These are phyloP conservation scores for Helotiales sp. DNA, from an alignment of 2,329 filamentous ascomycete genomes.

Conservation along the genomic window DNA sequence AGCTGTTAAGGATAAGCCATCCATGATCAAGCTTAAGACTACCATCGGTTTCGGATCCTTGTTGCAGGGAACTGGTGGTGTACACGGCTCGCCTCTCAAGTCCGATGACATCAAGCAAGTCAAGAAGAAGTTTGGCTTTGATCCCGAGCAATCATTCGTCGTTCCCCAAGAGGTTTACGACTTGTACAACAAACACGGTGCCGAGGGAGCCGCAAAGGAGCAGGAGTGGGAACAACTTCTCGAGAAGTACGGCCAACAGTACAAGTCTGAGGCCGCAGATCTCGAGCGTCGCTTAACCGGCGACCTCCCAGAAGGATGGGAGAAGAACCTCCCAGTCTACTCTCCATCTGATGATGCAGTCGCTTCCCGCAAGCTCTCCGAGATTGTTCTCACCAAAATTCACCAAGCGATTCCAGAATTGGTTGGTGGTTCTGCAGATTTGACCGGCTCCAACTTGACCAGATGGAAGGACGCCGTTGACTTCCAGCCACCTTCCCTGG, in stretches of 20 bases:
- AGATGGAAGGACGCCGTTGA: conserved; percentile 96
- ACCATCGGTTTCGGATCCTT: conserved; percentile 96
- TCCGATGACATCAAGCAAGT: conserved; percentile 90
- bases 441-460: conserved; percentile 98
- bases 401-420: conserved; percentile 85
- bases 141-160: conserved; percentile 89
- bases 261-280: conserved; percentile 80
- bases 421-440: conserved; percentile 92
- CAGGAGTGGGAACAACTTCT: conserved; percentile 95
- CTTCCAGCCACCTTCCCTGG: conserved; percentile 89
- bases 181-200: conserved; percentile 80
- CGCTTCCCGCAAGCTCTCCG: conserved; percentile 94
- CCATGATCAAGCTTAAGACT: conserved; percentile 94
- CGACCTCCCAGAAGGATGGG: conserved; percentile 93
- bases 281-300: conserved; percentile 79
- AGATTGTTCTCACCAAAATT: conserved; percentile 89
- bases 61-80: conserved; percentile 90
- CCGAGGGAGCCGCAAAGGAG: conserved; percentile 87
- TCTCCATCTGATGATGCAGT: conserved; percentile 82
- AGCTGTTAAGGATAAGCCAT: conserved; percentile 92
- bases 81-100: conserved; percentile 96
- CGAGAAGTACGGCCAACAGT: conserved; percentile 80
- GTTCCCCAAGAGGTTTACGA: conserved; percentile 97
- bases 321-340: conserved; percentile 91
- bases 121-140: conserved; percentile 95